These are phyloP conservation scores for Sporothrix luriei DNA, from an alignment of 2,329 filamentous ascomycete genomes.

Conservation along the genomic window DNA sequence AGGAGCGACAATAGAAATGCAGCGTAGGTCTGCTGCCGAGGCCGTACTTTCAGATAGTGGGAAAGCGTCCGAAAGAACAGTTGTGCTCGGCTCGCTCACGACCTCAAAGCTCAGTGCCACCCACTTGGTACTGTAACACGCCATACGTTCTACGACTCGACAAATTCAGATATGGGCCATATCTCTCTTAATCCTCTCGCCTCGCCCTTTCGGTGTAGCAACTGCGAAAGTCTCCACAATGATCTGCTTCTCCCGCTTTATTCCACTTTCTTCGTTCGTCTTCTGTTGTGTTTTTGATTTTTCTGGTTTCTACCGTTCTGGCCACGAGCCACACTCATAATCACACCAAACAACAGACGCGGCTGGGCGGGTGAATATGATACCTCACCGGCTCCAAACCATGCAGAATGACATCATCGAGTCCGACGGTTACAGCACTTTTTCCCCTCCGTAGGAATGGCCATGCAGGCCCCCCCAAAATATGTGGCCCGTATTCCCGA, in stretches of 20 bases:
- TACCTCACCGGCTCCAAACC: conserved; percentile 16
- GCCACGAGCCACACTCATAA: too few relatives aligned
- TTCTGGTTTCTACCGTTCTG: neutral
- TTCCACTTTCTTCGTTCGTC: neutral
- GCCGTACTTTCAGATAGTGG: too few relatives aligned
- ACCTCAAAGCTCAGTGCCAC: neutral
- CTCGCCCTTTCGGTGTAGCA: neutral
- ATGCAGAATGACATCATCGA: conserved; percentile 32
- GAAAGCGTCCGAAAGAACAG: too few relatives aligned
- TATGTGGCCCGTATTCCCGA: neutral
- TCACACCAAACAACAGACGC: too few relatives aligned
- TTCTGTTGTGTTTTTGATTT: neutral
- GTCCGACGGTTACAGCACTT: neutral
- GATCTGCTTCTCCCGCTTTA: neutral
- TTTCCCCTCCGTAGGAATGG: neutral
- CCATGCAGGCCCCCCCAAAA: neutral
- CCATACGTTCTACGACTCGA: too few relatives aligned
- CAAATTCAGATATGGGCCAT: too few relatives aligned
- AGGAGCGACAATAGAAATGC: neutral
- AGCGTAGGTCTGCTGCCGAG: too few relatives aligned
- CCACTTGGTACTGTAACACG: too few relatives aligned
- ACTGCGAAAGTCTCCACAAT: neutral
- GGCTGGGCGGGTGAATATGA: neutral
- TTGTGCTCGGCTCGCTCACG: too few relatives aligned
- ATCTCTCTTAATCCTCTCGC: neutral